These are phyloP conservation scores for Colletotrichum gigasporum DNA, from an alignment of 2,329 filamentous ascomycete genomes.

Conservation along the genomic window DNA sequence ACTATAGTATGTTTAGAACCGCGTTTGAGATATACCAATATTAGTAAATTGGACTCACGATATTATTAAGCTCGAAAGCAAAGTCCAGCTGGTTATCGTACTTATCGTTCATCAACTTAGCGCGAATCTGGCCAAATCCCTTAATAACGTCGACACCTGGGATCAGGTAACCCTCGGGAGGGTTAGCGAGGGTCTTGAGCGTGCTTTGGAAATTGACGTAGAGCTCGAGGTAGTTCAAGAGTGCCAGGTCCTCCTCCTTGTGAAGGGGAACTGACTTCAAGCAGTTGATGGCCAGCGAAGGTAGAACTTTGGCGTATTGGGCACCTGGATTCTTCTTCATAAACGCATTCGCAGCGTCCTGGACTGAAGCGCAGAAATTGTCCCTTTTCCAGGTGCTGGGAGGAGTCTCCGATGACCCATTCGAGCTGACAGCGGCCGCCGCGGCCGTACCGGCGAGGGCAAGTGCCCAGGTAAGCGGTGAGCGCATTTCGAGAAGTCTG, in stretches of 20 bases:
- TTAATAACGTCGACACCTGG: conserved; percentile 32
- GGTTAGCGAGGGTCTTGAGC: conserved; percentile 28
- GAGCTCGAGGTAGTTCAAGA: conserved; percentile 34
- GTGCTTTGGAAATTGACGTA: conserved; percentile 33
- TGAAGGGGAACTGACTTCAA: conserved; percentile 27
- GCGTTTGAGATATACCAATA: neutral
- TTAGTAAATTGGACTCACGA: neutral
- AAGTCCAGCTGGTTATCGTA: conserved; percentile 33
- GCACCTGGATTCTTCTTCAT: too few relatives aligned
- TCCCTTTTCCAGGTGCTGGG: too few relatives aligned
- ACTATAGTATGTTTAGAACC: neutral
- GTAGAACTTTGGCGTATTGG: neutral
- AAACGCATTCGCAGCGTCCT: too few relatives aligned
- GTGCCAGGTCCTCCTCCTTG: conserved; percentile 14
- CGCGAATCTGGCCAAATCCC: conserved; percentile 30
- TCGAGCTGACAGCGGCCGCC: neutral
- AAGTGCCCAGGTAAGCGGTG: neutral
- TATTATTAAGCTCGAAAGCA: conserved; percentile 21
- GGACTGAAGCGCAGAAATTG: too few relatives aligned
- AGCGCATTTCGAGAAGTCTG: conserved; percentile 1
- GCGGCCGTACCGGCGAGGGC: neutral
- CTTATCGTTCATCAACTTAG: conserved; percentile 23
- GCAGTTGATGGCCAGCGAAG: conserved; percentile 27
- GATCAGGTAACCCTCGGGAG: conserved; percentile 33
- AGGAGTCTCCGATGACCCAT: too few relatives aligned